Conservation (phyloP, 1,139 yeast genomes). For the Geotrichum reessii region DNA sequence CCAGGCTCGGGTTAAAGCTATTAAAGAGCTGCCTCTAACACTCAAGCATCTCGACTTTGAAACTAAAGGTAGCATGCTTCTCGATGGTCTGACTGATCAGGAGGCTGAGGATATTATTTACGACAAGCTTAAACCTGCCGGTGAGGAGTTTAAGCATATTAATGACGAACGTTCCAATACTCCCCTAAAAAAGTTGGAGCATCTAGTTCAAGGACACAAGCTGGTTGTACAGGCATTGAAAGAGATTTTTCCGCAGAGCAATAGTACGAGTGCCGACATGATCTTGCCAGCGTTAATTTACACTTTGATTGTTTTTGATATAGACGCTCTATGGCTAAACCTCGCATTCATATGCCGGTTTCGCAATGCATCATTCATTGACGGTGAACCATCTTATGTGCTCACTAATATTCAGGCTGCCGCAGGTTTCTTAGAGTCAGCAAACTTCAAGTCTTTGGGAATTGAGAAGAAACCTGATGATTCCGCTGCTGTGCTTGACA, state of each 20-base stretch:
- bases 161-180: conserved; percentile 28
- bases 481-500: neutral
- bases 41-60: conserved; percentile 29
- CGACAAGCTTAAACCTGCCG: conserved; percentile 23
- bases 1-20: conserved; percentile 28
- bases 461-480: conserved; percentile 17
- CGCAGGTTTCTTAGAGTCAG: conserved; percentile 47
- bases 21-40: conserved; percentile 28
- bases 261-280: conserved; percentile 42
- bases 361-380: conserved; percentile 43
- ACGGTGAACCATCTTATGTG: conserved; percentile 52
- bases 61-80: conserved; percentile 17
- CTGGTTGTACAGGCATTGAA: conserved; percentile 36
- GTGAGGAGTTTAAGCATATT: conserved; percentile 26
- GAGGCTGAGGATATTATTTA: conserved; percentile 8
- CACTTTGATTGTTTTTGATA: conserved; percentile 42
- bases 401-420: conserved; percentile 64
- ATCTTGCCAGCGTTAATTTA: conserved; percentile 53
- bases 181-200: conserved; percentile 40
- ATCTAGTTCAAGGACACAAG: conserved; percentile 39
- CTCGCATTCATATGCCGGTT: conserved; percentile 52
- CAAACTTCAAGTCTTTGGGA: conserved; percentile 41
- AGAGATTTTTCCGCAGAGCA: conserved; percentile 19
- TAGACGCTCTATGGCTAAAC: conserved; percentile 46
- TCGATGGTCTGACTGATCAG: conserved; percentile 9